Conservation (phyloP, 78 protist species). For the Dictyostelium intermedium region DNA sequence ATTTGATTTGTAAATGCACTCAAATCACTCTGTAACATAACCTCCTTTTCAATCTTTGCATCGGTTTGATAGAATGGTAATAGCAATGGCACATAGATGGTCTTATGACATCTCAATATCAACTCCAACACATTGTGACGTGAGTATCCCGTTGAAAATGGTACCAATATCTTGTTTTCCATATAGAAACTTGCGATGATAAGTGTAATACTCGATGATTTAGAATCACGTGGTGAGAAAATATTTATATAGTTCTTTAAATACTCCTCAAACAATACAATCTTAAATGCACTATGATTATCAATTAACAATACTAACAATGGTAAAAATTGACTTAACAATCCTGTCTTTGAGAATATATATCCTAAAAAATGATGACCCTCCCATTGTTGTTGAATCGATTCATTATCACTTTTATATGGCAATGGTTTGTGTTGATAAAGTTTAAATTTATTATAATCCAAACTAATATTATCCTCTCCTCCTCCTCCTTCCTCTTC, state of each 20-base stretch:
- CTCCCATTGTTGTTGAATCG: constrained; percentile 19
- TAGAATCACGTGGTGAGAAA: constrained; percentile 52
- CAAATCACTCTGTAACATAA: constrained; percentile 60
- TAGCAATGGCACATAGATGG: constrained; percentile 27
- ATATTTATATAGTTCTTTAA: constrained; percentile 55
- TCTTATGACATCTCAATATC: constrained; percentile 11
- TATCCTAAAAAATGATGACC: constrained; percentile 40
- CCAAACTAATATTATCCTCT: not conserved
- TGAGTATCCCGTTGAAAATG: constrained; percentile 57
- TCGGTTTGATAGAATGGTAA: constrained; percentile 68
- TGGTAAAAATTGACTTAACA: constrained; percentile 8
- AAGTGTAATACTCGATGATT: constrained; percentile 1
- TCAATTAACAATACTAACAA: constrained; percentile 49
- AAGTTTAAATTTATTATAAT: not conserved
- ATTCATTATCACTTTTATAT: not conserved
- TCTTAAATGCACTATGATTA: constrained; percentile 41
- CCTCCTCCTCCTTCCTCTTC: not conserved
- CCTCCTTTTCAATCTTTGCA: constrained; percentile 46
- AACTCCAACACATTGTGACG: constrained; percentile 34
- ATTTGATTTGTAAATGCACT: not conserved
- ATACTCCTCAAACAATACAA: constrained; percentile 56
- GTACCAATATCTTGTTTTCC: constrained; percentile 17
- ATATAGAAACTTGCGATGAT: constrained; percentile 20
- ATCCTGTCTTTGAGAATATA: not conserved
- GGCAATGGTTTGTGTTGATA: not conserved